phyloP scores from a whole-genome alignment of 83 land plant genomes.

The Diphasiastrum complanatum region DNA sequence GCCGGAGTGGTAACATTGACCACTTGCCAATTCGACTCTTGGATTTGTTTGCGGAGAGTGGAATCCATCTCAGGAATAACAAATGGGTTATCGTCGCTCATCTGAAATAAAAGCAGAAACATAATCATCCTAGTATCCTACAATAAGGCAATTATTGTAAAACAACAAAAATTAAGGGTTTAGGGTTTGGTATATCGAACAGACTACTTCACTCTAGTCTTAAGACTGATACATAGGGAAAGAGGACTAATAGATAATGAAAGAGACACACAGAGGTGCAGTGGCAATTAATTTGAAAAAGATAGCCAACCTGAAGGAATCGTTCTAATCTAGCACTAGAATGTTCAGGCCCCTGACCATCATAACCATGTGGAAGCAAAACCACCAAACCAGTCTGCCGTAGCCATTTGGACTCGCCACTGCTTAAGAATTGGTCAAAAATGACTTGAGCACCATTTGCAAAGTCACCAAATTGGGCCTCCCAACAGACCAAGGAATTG shows the following conservation, averaged over 20 bases:
- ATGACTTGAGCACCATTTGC: slow-evolving; percentile 95
- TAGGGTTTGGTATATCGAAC: too few relatives aligned
- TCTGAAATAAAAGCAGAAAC: slow-evolving; percentile 40
- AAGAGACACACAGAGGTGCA: background rate
- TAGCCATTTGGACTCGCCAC: slow-evolving; percentile 95
- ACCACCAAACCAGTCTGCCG: slow-evolving; percentile 85
- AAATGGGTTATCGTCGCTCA: slow-evolving; percentile 89
- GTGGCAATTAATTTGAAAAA: background rate
- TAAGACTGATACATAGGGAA: too few relatives aligned
- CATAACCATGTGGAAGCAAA: slow-evolving; percentile 97
- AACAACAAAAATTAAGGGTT: too few relatives aligned
- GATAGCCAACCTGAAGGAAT: slow-evolving; percentile 66
- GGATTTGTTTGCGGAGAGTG: slow-evolving; percentile 76
- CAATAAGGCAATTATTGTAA: too few relatives aligned
- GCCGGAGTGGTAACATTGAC: slow-evolving; percentile 97
- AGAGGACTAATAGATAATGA: too few relatives aligned
- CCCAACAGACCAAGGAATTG: slow-evolving; percentile 88
- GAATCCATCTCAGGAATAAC: slow-evolving; percentile 95
- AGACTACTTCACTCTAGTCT: too few relatives aligned
- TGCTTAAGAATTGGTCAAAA: slow-evolving; percentile 92
- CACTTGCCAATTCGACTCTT: slow-evolving; percentile 96
- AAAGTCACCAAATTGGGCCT: slow-evolving; percentile 99
- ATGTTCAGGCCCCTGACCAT: slow-evolving; percentile 99
- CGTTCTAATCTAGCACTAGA: slow-evolving; percentile 92
- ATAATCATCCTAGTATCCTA: slow-evolving; percentile 6